phyloP scores from a whole-genome alignment of 495 filamentous ascomycete species.

The Aspergillus cristatus region DNA sequence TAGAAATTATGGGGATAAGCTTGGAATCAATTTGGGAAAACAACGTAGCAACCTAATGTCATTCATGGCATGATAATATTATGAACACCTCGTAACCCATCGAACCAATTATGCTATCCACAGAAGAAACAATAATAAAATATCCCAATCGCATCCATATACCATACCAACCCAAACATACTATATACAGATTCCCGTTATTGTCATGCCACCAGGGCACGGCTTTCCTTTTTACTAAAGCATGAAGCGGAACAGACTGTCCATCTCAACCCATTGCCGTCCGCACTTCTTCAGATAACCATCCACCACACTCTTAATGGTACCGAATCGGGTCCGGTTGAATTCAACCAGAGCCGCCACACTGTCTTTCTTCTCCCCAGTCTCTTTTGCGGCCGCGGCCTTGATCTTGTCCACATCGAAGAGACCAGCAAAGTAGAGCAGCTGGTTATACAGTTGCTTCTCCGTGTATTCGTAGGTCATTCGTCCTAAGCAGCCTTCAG shows the following conservation, averaged over 20 bases:
- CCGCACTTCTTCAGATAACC: conserved; percentile 89
- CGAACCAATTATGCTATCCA: conserved; percentile 3
- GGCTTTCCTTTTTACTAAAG: conserved; percentile 16
- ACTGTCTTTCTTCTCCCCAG: conserved; percentile 47
- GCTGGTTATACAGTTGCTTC: conserved; percentile 86
- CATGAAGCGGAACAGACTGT: conserved; percentile 72
- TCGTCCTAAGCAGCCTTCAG: conserved; percentile 68
- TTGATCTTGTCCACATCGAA: conserved; percentile 87
- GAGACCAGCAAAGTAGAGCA: conserved; percentile 74
- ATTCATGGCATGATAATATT: neutral
- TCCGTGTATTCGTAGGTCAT: conserved; percentile 88
- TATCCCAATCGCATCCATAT: conserved; percentile 4
- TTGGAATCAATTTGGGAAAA: too few species aligned
- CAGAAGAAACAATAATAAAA: conserved; percentile 1
- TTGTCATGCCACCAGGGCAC: conserved; percentile 13
- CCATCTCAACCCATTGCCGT: conserved; percentile 94
- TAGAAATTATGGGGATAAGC: too few species aligned
- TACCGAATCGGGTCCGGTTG: conserved; percentile 69
- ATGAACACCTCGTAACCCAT: conserved; percentile 3
- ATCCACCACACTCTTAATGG: conserved; percentile 68
- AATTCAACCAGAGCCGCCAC: conserved; percentile 63
- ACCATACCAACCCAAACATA: conserved; percentile 4
- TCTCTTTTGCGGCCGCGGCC: conserved; percentile 35
- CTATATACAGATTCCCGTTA: conserved; percentile 19
- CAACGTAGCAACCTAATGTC: too few species aligned